Evolutionary conservation across 805 yeast species (phyloP).

Genomic region (Grigorovia transvaalensis): DNA sequence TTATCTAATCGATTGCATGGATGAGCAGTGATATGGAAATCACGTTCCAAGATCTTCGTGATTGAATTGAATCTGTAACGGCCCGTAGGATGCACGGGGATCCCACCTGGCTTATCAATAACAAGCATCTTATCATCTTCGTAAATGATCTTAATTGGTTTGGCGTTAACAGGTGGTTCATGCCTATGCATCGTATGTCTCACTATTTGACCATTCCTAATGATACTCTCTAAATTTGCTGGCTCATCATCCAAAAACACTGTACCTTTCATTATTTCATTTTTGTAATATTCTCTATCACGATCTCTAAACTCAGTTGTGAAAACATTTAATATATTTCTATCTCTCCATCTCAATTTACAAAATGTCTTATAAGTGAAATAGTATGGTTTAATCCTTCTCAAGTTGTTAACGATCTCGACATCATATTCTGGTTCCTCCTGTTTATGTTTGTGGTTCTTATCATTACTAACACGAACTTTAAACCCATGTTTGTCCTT

Average conservation of each 20-base stretch:
- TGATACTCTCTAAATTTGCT: conserved; percentile 53
- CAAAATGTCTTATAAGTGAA: conserved; percentile 86
- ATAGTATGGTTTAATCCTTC: conserved; percentile 75
- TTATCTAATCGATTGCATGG: conserved; percentile 85
- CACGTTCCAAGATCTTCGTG: conserved; percentile 65
- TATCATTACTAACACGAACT: conserved; percentile 19
- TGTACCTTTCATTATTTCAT: conserved; percentile 47
- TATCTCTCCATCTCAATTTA: conserved; percentile 80
- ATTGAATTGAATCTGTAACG: conserved; percentile 63
- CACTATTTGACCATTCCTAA: conserved; percentile 74
- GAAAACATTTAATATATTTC: conserved; percentile 74
- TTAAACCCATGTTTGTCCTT: conserved; percentile 26
- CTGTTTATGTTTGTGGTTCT: conserved; percentile 38
- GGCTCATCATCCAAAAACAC: conserved; percentile 59
- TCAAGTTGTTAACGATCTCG: conserved; percentile 45
- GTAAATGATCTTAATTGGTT: conserved; percentile 50
- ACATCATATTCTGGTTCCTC: conserved; percentile 51
- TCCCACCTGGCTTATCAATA: conserved; percentile 86
- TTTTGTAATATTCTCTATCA: conserved; percentile 52
- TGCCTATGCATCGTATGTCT: conserved; percentile 74
- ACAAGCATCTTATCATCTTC: conserved; percentile 69
- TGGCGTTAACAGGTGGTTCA: conserved; percentile 67
- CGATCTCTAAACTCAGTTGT: conserved; percentile 74
- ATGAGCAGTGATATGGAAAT: conserved; percentile 56
- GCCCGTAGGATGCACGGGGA: conserved; percentile 95